Evolutionary conservation across 257 asterid species (phyloP).

Genomic region (Scutellaria minor): DNA sequence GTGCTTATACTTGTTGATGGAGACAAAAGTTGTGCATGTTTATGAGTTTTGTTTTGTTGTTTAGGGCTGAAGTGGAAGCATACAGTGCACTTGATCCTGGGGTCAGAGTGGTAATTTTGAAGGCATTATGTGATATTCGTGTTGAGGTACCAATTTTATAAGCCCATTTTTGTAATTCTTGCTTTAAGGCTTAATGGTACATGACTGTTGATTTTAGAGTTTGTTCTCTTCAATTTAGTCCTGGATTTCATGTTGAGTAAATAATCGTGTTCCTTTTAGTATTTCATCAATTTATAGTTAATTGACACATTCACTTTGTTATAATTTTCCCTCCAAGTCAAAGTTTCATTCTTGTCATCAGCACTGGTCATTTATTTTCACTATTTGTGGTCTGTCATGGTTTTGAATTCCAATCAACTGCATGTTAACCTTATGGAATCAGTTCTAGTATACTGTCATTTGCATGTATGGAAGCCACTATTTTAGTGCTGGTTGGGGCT

Average conservation of each 20-base stretch:
- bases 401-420: no score
- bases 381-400: no score
- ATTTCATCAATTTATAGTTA: no score
- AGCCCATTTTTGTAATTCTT: constrained; percentile 27
- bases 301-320: not conserved
- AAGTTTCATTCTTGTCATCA: no score
- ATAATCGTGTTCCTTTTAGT: no score
- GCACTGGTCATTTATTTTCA: not conserved
- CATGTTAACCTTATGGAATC: no score
- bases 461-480: no score
- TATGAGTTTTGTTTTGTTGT: constrained; percentile 31
- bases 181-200: constrained; percentile 10
- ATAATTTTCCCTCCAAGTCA: not conserved
- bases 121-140: constrained; percentile 98
- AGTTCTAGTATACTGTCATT: no score
- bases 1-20: constrained; percentile 24
- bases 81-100: constrained; percentile 83
- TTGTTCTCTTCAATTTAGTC: not conserved
- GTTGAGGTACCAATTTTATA: constrained; percentile 73
- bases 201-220: not conserved
- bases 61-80: constrained; percentile 88
- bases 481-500: no score
- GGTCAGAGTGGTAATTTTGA: constrained; percentile 87
- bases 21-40: constrained; percentile 23
- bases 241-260: not conserved